Conservation (phyloP, 805 yeast species). For the Cyberlindnera veronae region DNA sequence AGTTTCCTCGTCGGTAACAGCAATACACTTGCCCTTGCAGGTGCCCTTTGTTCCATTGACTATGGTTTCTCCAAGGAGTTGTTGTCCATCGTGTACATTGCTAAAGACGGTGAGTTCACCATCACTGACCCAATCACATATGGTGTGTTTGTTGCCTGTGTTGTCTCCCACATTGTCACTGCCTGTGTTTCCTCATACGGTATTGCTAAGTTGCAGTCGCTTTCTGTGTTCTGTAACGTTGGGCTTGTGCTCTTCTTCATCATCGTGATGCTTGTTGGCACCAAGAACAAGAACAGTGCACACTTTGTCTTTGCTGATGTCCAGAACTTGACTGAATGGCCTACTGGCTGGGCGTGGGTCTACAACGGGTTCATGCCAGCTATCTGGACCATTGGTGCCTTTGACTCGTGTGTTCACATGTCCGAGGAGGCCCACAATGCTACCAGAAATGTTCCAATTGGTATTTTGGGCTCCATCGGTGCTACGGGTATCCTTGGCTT, state of each 20-base stretch:
- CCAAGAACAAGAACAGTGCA: slow-evolving; percentile 40
- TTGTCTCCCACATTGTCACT: slow-evolving; percentile 46
- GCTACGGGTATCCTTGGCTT: slow-evolving; percentile 58
- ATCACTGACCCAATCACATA: slow-evolving; percentile 53
- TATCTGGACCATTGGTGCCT: slow-evolving; percentile 73
- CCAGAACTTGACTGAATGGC: slow-evolving; percentile 49
- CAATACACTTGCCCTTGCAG: slow-evolving; percentile 62
- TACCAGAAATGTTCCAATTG: slow-evolving; percentile 56
- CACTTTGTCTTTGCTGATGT: slow-evolving; percentile 51
- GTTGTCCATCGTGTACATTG: slow-evolving; percentile 54
- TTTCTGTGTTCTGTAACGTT: slow-evolving; percentile 53
- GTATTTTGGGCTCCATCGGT: slow-evolving; percentile 54
- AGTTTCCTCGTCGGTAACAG: slow-evolving; percentile 65
- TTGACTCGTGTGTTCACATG: slow-evolving; percentile 70
- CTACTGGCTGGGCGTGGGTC: slow-evolving; percentile 52
- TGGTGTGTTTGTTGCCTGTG: slow-evolving; percentile 64
- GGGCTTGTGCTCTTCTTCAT: slow-evolving; percentile 49
- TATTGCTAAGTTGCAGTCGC: slow-evolving; percentile 56
- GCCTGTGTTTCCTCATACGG: slow-evolving; percentile 56
- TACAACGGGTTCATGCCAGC: slow-evolving; percentile 56
- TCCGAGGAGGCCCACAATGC: slow-evolving; percentile 67
- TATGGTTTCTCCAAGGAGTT: slow-evolving; percentile 65
- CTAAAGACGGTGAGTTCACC: slow-evolving; percentile 50
- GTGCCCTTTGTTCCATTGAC: slow-evolving; percentile 64
- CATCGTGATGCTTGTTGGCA: slow-evolving; percentile 65